Evolutionary conservation across 2,329 filamentous ascomycete genomes (phyloP).

Genomic region (Aaosphaeria arxii): DNA sequence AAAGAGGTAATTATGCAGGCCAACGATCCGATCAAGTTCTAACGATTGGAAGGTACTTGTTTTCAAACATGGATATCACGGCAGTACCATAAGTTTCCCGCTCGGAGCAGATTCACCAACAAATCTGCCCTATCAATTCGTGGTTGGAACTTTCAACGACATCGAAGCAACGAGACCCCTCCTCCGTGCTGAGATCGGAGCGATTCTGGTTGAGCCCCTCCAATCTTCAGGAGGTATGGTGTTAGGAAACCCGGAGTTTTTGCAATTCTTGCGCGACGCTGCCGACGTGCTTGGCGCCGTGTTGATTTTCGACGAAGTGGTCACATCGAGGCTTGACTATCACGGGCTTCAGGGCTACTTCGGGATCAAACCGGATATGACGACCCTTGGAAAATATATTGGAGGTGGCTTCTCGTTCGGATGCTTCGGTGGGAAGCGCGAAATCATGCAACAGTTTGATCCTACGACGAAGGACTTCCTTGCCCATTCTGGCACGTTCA

Average conservation of each 20-base stretch:
- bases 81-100: slow-evolving; percentile 49
- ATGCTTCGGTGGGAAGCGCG: slow-evolving; percentile 57
- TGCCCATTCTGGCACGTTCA: slow-evolving; percentile 61
- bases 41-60: slow-evolving; percentile 29
- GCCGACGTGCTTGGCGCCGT: slow-evolving; percentile 50
- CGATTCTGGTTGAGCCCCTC: slow-evolving; percentile 63
- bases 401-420: slow-evolving; percentile 64
- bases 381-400: slow-evolving; percentile 62
- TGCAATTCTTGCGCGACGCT: slow-evolving; percentile 46
- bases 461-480: slow-evolving; percentile 28
- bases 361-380: slow-evolving; percentile 34
- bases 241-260: slow-evolving; percentile 48
- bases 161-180: slow-evolving; percentile 41
- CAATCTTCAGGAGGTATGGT: slow-evolving; percentile 60
- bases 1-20: slow-evolving; percentile 1
- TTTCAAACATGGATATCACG: slow-evolving; percentile 51
- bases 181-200: slow-evolving; percentile 48
- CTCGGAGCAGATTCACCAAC: slow-evolving; percentile 25
- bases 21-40: no score
- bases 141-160: slow-evolving; percentile 59
- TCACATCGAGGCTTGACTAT: slow-evolving; percentile 1
- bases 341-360: neutral
- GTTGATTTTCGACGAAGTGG: slow-evolving; percentile 63
- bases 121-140: slow-evolving; percentile 53
- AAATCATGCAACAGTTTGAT: slow-evolving; percentile 56